Base-by-base conservation (phyloP, 2,329 filamentous ascomycete genomes). In the Ophiosphaerella herpotricha region DNA sequence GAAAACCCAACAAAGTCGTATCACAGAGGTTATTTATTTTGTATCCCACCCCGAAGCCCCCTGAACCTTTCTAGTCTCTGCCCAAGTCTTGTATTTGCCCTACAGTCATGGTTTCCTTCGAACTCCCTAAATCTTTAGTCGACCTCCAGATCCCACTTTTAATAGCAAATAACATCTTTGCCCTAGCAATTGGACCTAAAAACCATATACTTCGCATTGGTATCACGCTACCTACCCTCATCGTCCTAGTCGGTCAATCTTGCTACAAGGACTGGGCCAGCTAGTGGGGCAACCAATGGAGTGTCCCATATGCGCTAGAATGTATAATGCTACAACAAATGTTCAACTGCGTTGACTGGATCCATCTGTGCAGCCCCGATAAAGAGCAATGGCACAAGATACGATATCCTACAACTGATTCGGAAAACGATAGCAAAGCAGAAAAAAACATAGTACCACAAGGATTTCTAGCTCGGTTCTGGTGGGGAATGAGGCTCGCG, bases 371-470 rank as follows among this genome's bases (percentile, higher is more conserved):
- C 3, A 61, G 41, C 34, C 65, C 66, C 4, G 64, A 68, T 42
- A 56, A 46, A 32, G 61, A 70, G 39, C 36, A 38, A 26, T 68
- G 66, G 66, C 42, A 48, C 7, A 68, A 61, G 45, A 54, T 64
- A 14, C 43, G 37, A n/a, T 57, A 57, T 29, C 31, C 32, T 1
- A 33, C n/a, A 29, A 4, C 35, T 18, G 40, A 38, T 16, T 31
- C 48, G 13, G 34, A 13, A 31, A 47, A 45, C 7, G 14, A 50
- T 9, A 40, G 47, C 7, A 13, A 29, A 31, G 29, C 23, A 21
- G 43, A 43, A 6, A 23, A 34, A 12, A 5, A 33, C 2, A 24
- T n/a, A 7, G 43, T 24, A 13, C 61, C 48, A 8, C 21, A 26
- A 13, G 31, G 26, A 21, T 65, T 59, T 24, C 26, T 42, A 26